phyloP scores from a whole-genome alignment of 1,284 basidiomycete genomes.

The Pyrrhoderma noxium region DNA sequence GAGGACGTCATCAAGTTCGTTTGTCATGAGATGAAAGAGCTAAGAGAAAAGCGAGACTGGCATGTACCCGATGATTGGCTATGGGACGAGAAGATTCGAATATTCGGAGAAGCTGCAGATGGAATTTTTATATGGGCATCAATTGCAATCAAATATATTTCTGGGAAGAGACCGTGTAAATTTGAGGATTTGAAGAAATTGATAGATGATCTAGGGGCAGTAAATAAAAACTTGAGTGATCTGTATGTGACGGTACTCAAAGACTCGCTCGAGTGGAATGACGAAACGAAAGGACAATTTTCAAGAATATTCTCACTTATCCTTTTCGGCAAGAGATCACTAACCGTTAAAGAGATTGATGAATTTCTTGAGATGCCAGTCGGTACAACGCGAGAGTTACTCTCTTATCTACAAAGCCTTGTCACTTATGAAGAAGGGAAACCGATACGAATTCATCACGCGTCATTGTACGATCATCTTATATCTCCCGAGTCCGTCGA shows the following conservation, averaged over 20 bases:
- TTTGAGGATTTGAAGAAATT: no score
- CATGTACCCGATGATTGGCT: not conserved
- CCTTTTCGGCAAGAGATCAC: not conserved
- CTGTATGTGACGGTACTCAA: not conserved
- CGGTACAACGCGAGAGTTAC: no score
- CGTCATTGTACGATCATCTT: not conserved
- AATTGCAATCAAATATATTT: not conserved
- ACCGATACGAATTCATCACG: not conserved
- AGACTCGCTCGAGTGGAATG: not conserved
- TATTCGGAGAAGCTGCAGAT: not conserved
- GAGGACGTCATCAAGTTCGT: no score
- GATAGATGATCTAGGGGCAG: no score
- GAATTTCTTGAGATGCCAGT: not conserved
- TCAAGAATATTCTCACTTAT: not conserved
- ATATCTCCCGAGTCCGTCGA: not conserved
- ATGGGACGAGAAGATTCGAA: not conserved
- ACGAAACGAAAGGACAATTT: not conserved
- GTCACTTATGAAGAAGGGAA: not conserved
- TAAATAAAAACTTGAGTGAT: not conserved
- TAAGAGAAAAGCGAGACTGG: not conserved
- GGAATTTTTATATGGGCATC: constrained; percentile 1
- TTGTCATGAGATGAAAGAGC: no score
- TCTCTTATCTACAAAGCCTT: not conserved
- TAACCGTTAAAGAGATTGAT: not conserved
- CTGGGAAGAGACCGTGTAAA: not conserved